A percentile compares a stretch with the other conserved stretches of the same genome.
Conservation (phyloP, 208 protist species). For the Wallacemonas collosoma region DNA sequence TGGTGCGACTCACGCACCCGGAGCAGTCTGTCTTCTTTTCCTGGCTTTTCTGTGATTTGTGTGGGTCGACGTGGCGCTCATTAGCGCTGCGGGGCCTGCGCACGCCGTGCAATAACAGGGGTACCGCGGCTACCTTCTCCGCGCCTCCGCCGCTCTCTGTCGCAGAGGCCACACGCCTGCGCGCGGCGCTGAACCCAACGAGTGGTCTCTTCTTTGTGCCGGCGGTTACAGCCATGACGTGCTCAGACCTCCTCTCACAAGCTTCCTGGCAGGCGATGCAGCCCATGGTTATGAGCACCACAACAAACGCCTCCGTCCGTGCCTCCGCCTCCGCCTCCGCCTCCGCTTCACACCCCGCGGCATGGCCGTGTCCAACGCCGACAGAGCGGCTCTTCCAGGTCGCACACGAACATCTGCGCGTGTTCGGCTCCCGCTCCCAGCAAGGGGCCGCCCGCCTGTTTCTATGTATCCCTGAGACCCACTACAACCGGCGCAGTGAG, state of each 20-base stretch:
- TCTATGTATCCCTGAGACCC: constrained; percentile 11
- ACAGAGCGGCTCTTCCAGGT: constrained; percentile 12
- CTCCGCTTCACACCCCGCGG: not conserved
- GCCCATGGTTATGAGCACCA: constrained; percentile 5
- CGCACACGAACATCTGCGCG: constrained; percentile 1
- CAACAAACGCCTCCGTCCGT: not conserved
- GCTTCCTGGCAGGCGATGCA: constrained; percentile 14
- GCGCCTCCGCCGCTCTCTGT: not conserved
- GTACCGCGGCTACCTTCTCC: not conserved
- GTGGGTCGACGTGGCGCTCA: constrained; percentile 7
- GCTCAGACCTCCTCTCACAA: constrained; percentile 4
- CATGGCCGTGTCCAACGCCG: not conserved
- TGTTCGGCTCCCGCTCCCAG: not conserved
- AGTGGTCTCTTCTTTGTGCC: constrained; percentile 4
- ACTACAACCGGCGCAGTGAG: constrained; percentile 12
- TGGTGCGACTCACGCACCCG: constrained; percentile 29
- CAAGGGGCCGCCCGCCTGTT: constrained; percentile 3
- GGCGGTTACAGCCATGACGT: not conserved
- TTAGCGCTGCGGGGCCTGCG: constrained; percentile 3
- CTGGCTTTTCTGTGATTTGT: constrained; percentile 44
- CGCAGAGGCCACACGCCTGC: not conserved
- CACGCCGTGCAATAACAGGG: not conserved
- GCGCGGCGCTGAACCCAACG: constrained; percentile 4
- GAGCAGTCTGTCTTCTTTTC: constrained; percentile 28
- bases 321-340: not conserved